Base-by-base conservation (phyloP, 1,139 yeast species). In the Tardiomyces blankii region DNA sequence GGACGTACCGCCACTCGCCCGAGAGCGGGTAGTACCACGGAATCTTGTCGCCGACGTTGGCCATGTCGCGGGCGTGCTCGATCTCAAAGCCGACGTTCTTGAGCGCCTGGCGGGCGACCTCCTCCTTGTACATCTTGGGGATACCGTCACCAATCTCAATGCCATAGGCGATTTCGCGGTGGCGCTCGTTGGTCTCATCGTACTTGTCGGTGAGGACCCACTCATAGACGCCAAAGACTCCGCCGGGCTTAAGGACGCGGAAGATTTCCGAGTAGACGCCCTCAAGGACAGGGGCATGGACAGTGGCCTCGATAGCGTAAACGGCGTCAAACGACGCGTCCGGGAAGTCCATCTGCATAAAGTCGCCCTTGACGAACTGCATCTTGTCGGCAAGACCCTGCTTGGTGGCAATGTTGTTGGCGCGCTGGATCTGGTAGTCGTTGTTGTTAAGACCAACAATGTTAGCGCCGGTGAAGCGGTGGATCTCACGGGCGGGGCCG, bases 21-120 rank as follows among this genome's bases (percentile, higher is more conserved):
- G 93, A 75, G 63, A 91, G 77, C 58, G 98, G 98, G 68, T 89
- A 89, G 72, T 84, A 91, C 99, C 99, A 91, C 56, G 99, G 99
- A 55, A 91, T 76, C 44, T 77, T 86, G 63, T 87, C 96, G 51
- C 77, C 79, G 50, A 71, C 69, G 54, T 80, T 87, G 46, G 98
- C 96, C 65, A 91, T 74, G 66, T 91, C 98, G 58, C 74, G 72
- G 67, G 80, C 77, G 64, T 75, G 77, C 59, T 77, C 75, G 57
- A 91, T 70, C 56, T 85, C 83, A 65, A 91, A 91, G 14, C 99
- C 99, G 54, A 87, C 96, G 46, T 74, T 75, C 65, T 78, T 73
- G 61, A 93, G 75, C 18, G 98, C 98, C 52, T 83, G 70, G 63
- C 79, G 82, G 42, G 98, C 97, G 59, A 87, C 96, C 53, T 80